Evolutionary conservation across 495 filamentous ascomycete genomes (phyloP).

Genomic region (Articulospora tetracladia): DNA sequence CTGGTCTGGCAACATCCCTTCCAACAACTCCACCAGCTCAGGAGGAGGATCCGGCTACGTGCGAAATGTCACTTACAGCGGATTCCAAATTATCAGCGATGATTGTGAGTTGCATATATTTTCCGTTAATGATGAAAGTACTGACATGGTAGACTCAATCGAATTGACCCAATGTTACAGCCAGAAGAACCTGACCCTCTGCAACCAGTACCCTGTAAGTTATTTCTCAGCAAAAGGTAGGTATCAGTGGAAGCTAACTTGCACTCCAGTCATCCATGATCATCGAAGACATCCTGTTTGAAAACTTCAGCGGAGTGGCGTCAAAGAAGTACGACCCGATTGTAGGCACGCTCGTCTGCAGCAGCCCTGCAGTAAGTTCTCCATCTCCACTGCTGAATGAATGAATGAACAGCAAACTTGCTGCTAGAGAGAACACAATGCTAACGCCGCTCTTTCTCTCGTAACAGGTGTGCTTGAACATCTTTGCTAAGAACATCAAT

Average conservation of each 20-base stretch:
- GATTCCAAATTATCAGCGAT: slow-evolving; percentile 47
- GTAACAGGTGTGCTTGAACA: slow-evolving; percentile 47
- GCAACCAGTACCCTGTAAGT: slow-evolving; percentile 47
- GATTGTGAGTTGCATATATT: slow-evolving; percentile 48
- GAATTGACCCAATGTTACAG: slow-evolving; percentile 66
- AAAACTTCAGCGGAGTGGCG: slow-evolving; percentile 50
- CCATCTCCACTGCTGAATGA: background rate
- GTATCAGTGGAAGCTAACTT: background rate
- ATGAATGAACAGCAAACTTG: background rate
- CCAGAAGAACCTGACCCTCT: slow-evolving; percentile 58
- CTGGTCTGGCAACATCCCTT: slow-evolving; percentile 55
- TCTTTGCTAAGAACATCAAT: slow-evolving; percentile 44
- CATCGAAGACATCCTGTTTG: slow-evolving; percentile 52
- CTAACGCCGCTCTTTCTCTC: background rate
- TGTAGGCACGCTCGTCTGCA: slow-evolving; percentile 54
- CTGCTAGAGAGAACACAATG: background rate
- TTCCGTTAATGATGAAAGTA: too few species aligned
- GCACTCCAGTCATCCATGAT: slow-evolving; percentile 42
- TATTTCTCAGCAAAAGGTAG: background rate
- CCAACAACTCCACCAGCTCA: slow-evolving; percentile 47
- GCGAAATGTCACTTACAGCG: slow-evolving; percentile 49
- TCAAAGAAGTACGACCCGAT: slow-evolving; percentile 46
- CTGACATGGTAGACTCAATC: slow-evolving; percentile 56
- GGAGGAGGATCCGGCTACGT: slow-evolving; percentile 56
- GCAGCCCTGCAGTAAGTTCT: slow-evolving; percentile 37